Conservation (phyloP, 768 basidiomycete species). For the Lyophyllum semitale region DNA sequence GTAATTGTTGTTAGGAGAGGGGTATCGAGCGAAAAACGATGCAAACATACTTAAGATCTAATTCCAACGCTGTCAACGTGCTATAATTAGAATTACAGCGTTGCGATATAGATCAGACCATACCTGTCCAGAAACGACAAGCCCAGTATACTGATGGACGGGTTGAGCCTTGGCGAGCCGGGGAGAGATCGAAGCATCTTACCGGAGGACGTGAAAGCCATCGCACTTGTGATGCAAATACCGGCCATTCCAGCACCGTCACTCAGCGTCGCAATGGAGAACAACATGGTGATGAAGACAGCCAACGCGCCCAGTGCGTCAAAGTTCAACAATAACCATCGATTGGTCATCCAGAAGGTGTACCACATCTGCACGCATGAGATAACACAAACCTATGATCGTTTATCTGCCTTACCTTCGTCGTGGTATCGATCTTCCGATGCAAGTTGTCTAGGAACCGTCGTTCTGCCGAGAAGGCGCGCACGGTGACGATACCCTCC, state of each 20-base stretch:
- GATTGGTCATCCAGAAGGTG: conserved; percentile 86
- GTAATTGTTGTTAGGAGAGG: not conserved
- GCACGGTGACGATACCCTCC: conserved; percentile 90
- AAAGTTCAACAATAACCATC: conserved; percentile 84
- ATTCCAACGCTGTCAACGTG: conserved; percentile 59
- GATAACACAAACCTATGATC: not conserved
- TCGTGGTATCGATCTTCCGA: conserved; percentile 74
- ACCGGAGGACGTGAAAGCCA: conserved; percentile 51
- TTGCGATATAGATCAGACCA: too few species aligned
- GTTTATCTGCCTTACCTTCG: conserved; percentile 46
- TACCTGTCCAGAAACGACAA: conserved; percentile 52
- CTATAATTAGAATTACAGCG: not conserved
- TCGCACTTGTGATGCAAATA: conserved; percentile 74
- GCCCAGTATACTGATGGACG: conserved; percentile 47
- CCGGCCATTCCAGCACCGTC: conserved; percentile 64
- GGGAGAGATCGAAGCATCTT: not conserved
- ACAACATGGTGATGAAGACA: conserved; percentile 74
- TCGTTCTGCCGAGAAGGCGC: conserved; percentile 84
- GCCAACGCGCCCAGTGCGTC: conserved; percentile 75
- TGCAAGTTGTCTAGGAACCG: conserved; percentile 79
- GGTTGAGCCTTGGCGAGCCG: not conserved
- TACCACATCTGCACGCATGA: conserved; percentile 68
- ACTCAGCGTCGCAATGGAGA: conserved; percentile 64
- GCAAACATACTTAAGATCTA: conserved; percentile 69
- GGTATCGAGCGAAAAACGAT: not conserved